Evolutionary conservation across 129 eudicot species (phyloP), one percentile per base, ranked within the genome.

Genomic region (Chrysanthemum lavandulifolium): DNA sequence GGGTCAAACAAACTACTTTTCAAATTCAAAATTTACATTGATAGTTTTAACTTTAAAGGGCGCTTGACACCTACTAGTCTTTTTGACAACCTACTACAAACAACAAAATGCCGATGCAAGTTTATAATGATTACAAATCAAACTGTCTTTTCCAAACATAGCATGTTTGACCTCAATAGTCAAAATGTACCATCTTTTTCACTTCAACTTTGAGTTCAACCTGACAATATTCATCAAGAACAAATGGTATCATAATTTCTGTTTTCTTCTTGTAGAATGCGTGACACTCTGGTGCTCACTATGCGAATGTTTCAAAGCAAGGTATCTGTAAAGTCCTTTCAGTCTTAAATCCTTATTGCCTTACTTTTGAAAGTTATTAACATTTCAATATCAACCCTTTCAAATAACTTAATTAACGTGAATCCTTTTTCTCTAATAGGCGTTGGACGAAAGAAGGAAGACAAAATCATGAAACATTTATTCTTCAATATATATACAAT

Each of bases 251-350:
- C 19, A 27, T 18, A 19, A 65, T 53, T 8, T 75, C 12, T 45
- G 11, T 48, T 68, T 48, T 11, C 3, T 50, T 64, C 61, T 18
- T 75, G 84, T 80, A 94, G 99, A 83, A 67, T 81, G 90, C 93
- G 99, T 33, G 96, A 94, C 81, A 83, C 85, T 14, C 57, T 94
- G 40, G 99, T 94, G 69, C 81, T 94, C 84, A 94, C 97, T 49
- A 88, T 94, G 86, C 84, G 99, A 82, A 86, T 88, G 86, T 90
- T 94, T 77, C 96, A 84, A 78, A 90, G 81, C 91, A 94, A 90
- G 99, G 99, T 94, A 90, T 68, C 19, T 59, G 65, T 64, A 55
- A 55, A 65, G 72, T 67, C 76, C 82, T n/a, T 81, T 58, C 27
- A 54, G 56, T 25, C 29, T 73, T 5, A 61, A 52, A 45, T 31